Evolutionary conservation across 1,284 basidiomycete species (phyloP), one percentile per base, ranked within the genome.

Genomic region (Malassezia yamatoensis): DNA sequence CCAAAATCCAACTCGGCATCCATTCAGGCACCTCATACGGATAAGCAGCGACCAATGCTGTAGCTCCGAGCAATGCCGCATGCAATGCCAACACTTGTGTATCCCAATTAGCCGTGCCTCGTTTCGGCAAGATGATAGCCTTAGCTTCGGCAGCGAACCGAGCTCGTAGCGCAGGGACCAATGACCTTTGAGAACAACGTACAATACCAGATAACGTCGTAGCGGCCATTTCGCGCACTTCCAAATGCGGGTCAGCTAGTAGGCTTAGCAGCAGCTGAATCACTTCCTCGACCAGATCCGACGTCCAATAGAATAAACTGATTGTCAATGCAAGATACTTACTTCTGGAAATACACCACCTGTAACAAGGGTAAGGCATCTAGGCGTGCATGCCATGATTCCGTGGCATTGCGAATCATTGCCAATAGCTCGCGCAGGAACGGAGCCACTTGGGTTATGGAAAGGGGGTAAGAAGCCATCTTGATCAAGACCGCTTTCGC

Each of bases 161-260:
- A 34, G 60, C 34, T 49, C 64, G 67, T 64, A 96, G 79, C 5
- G 85, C 84, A 48, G 87, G 78, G 65, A 96, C 90, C 67, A 85
- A 87, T 58, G 87, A 82, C 52, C 91, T 81, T 74, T 96, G 90
- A 11, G 90, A 93, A 71, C 90, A 94, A 61, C 93, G 82, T 36
- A 98, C 82, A 63, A 98, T 85, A 18, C 89, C 87, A 16, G 87
- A 86, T 34, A 98, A 78, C 39, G 88, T 87, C 6, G 64, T 62
- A 9, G 66, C 62, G 2, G 70, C 68, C 70, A 73, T 70, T 49
- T 74, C 70, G 11, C 70, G 59, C 33, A 74, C 72, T 47, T 74
- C 72, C 35, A 68, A 61, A 21, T 73, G 72, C 39, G 53, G 39
- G 42, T 74, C 72, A 44, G 52, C 51, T 2, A 74, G 63, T 40